Percentiles rank a stretch among this genome's conserved stretches.
Conservation (phyloP, 2,329 filamentous ascomycete genomes). For the Bipolaris victoriae region DNA sequence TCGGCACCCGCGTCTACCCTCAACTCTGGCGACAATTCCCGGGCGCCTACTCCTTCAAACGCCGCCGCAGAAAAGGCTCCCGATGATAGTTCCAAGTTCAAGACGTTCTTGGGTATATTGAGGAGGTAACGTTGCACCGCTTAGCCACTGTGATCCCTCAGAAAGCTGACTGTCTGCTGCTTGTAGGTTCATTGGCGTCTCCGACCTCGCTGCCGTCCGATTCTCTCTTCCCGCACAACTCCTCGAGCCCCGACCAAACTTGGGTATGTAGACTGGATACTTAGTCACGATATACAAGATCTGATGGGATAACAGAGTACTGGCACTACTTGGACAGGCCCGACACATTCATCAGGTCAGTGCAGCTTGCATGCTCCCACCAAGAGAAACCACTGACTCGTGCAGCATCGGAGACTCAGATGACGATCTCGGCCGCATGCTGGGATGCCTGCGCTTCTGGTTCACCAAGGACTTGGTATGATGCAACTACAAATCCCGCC, state of each 20-base stretch:
- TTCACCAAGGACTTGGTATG: conserved; percentile 90
- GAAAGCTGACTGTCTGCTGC: conserved; percentile 17
- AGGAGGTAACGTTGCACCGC: conserved; percentile 68
- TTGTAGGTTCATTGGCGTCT: conserved; percentile 87
- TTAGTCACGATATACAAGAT: conserved; percentile 8
- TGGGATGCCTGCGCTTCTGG: conserved; percentile 95
- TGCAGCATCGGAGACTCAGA: conserved; percentile 82
- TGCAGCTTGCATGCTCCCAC: conserved; percentile 4
- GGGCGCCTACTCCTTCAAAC: conserved; percentile 44
- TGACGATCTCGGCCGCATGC: conserved; percentile 89
- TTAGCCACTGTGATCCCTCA: background rate
- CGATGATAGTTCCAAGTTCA: conserved; percentile 86
- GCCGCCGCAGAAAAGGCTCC: conserved; percentile 60
- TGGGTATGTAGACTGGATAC: conserved; percentile 60
- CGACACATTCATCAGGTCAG: conserved; percentile 78
- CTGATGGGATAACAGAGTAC: conserved; percentile 69
- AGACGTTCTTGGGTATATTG: conserved; percentile 85
- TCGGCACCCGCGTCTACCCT: conserved; percentile 39
- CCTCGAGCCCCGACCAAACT: conserved; percentile 92
- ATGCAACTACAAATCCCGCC: conserved; percentile 11
- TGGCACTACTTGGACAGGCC: conserved; percentile 98
- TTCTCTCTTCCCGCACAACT: conserved; percentile 96
- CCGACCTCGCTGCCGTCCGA: conserved; percentile 92
- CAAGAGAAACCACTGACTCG: conserved; percentile 45
- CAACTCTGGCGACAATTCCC: conserved; percentile 45